phyloP scores from a whole-genome alignment of 73 alveolate species.

The Symbiodinium pilosum region DNA sequence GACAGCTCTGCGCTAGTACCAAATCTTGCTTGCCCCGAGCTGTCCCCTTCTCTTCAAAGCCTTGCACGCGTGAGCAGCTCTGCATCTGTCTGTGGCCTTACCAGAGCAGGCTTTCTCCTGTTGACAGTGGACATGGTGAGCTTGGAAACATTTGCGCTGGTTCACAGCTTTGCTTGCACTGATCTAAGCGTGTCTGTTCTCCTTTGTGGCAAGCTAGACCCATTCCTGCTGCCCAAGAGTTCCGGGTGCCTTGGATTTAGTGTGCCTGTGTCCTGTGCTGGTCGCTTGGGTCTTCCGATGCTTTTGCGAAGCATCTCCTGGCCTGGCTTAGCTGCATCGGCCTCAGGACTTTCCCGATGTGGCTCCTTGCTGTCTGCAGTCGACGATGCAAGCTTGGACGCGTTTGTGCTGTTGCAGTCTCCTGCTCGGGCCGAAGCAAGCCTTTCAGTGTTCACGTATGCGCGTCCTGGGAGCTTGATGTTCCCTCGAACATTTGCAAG shows the following conservation, averaged over 20 bases:
- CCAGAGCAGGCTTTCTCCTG: not conserved
- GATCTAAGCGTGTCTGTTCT: not conserved
- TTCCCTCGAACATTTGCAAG: not conserved
- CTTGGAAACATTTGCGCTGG: not conserved
- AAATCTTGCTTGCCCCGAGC: not conserved
- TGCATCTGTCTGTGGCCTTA: not conserved
- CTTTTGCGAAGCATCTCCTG: not conserved
- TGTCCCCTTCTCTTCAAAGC: not conserved
- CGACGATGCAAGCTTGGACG: not conserved
- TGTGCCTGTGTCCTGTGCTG: not conserved
- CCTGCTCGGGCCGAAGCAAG: not conserved
- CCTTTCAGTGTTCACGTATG: not conserved
- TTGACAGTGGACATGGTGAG: not conserved
- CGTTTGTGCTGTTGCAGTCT: not conserved
- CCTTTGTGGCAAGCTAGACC: not conserved
- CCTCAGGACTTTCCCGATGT: not conserved
- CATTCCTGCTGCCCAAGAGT: not conserved
- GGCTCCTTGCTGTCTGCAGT: not conserved
- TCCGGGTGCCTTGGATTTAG: slow-evolving; percentile 3
- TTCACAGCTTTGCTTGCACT: slow-evolving; percentile 22
- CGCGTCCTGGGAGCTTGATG: not conserved
- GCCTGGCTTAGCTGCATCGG: not conserved
- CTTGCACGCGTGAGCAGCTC: not conserved
- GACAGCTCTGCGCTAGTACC: not conserved
- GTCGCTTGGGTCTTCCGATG: not conserved